Conservation (phyloP, 2,329 filamentous ascomycete genomes). For the Colletotrichum noveboracense region DNA sequence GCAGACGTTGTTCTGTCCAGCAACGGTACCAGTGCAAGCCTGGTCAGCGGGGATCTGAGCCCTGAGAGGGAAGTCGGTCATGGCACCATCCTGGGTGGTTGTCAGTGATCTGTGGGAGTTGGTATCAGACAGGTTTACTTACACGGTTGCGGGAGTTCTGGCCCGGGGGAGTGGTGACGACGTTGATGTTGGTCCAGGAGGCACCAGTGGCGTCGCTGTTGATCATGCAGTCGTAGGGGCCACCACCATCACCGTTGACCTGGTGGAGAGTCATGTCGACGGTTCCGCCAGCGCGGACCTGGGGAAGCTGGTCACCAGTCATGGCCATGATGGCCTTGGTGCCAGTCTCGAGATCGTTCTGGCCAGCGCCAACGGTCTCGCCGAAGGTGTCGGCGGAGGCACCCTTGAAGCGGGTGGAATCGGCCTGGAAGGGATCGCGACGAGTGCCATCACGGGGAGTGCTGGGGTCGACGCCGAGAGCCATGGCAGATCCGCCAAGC, state of each 20-base stretch:
- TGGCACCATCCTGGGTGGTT: slow-evolving; percentile 33
- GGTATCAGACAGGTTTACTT: slow-evolving; percentile 9
- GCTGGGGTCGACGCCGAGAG: slow-evolving; percentile 53
- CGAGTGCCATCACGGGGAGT: slow-evolving; percentile 67
- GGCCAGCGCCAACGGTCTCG: slow-evolving; percentile 61
- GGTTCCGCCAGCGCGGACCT: slow-evolving; percentile 61
- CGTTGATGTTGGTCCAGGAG: slow-evolving; percentile 53
- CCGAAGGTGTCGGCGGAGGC: slow-evolving; percentile 56
- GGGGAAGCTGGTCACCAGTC: slow-evolving; percentile 62
- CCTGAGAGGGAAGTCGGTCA: slow-evolving; percentile 50
- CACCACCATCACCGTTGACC: slow-evolving; percentile 22
- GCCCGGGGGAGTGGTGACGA: slow-evolving; percentile 57
- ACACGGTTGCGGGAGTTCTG: slow-evolving; percentile 50
- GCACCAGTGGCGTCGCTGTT: slow-evolving; percentile 58
- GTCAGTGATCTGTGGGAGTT: neutral
- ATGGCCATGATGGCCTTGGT: slow-evolving; percentile 62
- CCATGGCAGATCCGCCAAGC: slow-evolving; percentile 59
- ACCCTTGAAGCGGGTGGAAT: slow-evolving; percentile 66
- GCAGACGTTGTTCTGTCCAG: slow-evolving; percentile 60
- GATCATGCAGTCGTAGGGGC: slow-evolving; percentile 63
- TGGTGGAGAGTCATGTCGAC: slow-evolving; percentile 58
- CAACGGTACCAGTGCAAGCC: slow-evolving; percentile 60
- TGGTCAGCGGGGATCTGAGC: slow-evolving; percentile 56
- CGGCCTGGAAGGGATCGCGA: slow-evolving; percentile 67
- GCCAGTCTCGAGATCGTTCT: slow-evolving; percentile 61